Conservation (phyloP, 352 stramenopile genomes). For the Globisporangium orthogonon region DNA sequence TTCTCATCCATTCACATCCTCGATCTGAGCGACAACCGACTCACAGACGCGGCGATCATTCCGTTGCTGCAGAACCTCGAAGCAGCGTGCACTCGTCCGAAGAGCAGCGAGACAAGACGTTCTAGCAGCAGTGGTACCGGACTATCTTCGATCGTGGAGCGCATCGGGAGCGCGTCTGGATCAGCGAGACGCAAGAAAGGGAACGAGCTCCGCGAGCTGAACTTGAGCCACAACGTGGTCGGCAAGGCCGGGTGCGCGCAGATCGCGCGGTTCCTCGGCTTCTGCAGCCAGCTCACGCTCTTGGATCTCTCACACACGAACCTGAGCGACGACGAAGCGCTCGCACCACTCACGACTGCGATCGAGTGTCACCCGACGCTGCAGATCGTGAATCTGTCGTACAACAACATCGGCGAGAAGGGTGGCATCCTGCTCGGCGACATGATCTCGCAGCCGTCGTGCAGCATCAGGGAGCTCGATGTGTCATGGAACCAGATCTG, state of each 20-base stretch:
- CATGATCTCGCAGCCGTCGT: constrained; percentile 51
- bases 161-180: constrained; percentile 4
- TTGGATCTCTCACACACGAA: constrained; percentile 59
- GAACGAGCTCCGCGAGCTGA: constrained; percentile 44
- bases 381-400: constrained; percentile 49
- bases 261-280: constrained; percentile 45
- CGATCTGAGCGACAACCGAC: constrained; percentile 59
- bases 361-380: constrained; percentile 49
- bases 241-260: constrained; percentile 42
- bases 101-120: background rate
- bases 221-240: constrained; percentile 69
- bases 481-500: constrained; percentile 74
- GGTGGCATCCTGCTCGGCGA: constrained; percentile 46
- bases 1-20: constrained; percentile 61
- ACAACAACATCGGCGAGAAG: constrained; percentile 54
- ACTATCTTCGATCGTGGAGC: constrained; percentile 4
- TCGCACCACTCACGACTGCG: constrained; percentile 39
- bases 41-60: constrained; percentile 60
- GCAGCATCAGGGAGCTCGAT: constrained; percentile 40
- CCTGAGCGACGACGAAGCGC: constrained; percentile 27
- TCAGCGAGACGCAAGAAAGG: constrained; percentile 9
- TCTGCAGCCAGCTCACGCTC: constrained; percentile 35
- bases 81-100: constrained; percentile 5
- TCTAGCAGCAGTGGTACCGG: background rate
- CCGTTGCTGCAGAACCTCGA: constrained; percentile 47